Evolutionary conservation across 192 early-diverging fungal genomes (phyloP), one percentile per base, ranked within the genome.

Genomic region (Podila verticillata): DNA sequence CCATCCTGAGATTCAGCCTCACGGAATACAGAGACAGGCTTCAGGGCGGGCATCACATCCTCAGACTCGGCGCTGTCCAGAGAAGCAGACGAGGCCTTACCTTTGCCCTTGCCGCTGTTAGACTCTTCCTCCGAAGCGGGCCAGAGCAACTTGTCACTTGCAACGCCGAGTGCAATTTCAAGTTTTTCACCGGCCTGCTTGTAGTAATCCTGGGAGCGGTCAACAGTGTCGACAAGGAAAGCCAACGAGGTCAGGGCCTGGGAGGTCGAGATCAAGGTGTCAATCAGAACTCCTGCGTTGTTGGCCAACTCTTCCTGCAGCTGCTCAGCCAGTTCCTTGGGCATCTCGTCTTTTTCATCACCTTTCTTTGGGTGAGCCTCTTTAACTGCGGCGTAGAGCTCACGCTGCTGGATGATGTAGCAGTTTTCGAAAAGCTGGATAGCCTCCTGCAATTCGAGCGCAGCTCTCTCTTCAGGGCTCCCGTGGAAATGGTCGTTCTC

Each of bases 221-320:
- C 81, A 28, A 75, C 73, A 29, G 71, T 70, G 3, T 82, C 84
- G 49, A 87, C 68, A 70, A 89, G 78, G 29, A 84, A 86, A 6
- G 84, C 88, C 70, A 87, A 70, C 1, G 83, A 84, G 5, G 85
- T 79, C 72, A 87, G 68, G 5, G 88, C 82, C 57, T 87, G 78
- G 4, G 84, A 82, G 17, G 82, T 82, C 0, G 88, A 83, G 47
- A 86, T 70, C 34, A 89, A 68, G 0, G 88, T 89, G 22, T 89
- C 88, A 29, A 89, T 85, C 29, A 89, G 59, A 15, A 84, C 78
- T 1, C 75, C 74, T 13, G 80, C 73, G 22, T 85, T 84, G 24
- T 72, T 79, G 31, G 88, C 74, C n/a, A 82, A 32, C 8, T 81
- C 73, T 36, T 81, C 22, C 12, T 75, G 36, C 28, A 73, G 65